phyloP scores from a whole-genome alignment of 768 basidiomycete genomes.

The Calocybe gangraenosa region DNA sequence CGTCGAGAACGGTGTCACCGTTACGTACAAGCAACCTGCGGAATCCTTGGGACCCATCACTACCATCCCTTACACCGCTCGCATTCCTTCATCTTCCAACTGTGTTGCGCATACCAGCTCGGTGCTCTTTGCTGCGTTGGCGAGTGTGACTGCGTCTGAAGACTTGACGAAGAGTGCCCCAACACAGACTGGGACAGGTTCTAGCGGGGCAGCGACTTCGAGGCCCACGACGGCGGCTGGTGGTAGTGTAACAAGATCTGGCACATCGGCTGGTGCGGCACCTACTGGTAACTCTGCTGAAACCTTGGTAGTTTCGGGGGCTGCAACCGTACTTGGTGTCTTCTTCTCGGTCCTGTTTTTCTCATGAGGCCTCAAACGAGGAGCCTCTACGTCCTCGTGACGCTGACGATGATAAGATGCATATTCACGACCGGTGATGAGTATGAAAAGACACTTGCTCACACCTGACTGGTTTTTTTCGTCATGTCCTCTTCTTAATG shows the following conservation, averaged over 20 bases:
- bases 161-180: slow-evolving; percentile 8
- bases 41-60: slow-evolving; percentile 38
- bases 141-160: slow-evolving; percentile 14
- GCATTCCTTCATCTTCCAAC: slow-evolving; percentile 34
- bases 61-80: slow-evolving; percentile 37
- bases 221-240: not conserved
- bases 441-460: too few relatives aligned
- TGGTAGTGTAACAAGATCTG: slow-evolving; percentile 4
- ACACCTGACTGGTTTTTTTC: too few relatives aligned
- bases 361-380: too few relatives aligned
- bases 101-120: slow-evolving; percentile 23
- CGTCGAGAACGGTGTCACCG: slow-evolving; percentile 13
- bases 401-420: too few relatives aligned
- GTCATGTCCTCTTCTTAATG: too few relatives aligned
- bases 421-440: too few relatives aligned
- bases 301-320: slow-evolving; percentile 13
- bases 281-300: slow-evolving; percentile 10
- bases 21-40: slow-evolving; percentile 39
- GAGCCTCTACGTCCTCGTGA: too few relatives aligned
- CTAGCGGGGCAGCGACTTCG: not conserved
- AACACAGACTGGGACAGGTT: not conserved
- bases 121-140: slow-evolving; percentile 14
- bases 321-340: slow-evolving; percentile 16
- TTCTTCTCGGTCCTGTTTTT: slow-evolving; percentile 22
- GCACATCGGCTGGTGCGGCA: slow-evolving; percentile 10